Conservation (phyloP, 2,329 filamentous ascomycete genomes). For the Penicillium rolfsii region DNA sequence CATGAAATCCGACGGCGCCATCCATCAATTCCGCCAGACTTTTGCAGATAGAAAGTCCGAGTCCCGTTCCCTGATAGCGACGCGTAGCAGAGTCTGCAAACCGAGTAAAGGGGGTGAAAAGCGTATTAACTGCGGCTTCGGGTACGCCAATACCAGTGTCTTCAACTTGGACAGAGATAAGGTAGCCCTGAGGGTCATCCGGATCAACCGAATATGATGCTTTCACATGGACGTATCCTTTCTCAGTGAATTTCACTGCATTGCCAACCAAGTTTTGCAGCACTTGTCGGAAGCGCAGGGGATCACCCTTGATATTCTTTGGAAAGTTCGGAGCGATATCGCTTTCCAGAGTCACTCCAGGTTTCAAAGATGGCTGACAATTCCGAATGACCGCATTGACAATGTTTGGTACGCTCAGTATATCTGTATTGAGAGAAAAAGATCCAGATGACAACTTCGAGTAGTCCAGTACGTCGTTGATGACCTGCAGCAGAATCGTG, state of each 20-base stretch:
- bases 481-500: constrained; percentile 61
- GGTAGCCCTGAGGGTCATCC: constrained; percentile 44
- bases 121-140: constrained; percentile 47
- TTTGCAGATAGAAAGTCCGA: constrained; percentile 62
- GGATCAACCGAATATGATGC: constrained; percentile 49
- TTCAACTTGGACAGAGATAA: constrained; percentile 56
- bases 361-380: constrained; percentile 52
- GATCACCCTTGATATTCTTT: constrained; percentile 57
- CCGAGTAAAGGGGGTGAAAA: constrained; percentile 62
- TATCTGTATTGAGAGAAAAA: constrained; percentile 60
- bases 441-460: constrained; percentile 65
- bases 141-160: constrained; percentile 61
- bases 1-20: constrained; percentile 53
- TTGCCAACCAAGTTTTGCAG: constrained; percentile 66
- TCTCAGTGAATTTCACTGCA: constrained; percentile 64
- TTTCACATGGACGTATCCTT: constrained; percentile 55
- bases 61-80: constrained; percentile 59
- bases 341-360: constrained; percentile 53
- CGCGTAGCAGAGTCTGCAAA: constrained; percentile 59
- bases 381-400: constrained; percentile 56
- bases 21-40: constrained; percentile 61
- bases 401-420: constrained; percentile 52
- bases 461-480: constrained; percentile 70
- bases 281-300: constrained; percentile 63
- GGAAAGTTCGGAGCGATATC: constrained; percentile 54